A percentile compares a stretch with the other conserved stretches of the same genome.
phyloP scores from a whole-genome alignment of 2,329 filamentous ascomycete species.

The Claviceps capensis region DNA sequence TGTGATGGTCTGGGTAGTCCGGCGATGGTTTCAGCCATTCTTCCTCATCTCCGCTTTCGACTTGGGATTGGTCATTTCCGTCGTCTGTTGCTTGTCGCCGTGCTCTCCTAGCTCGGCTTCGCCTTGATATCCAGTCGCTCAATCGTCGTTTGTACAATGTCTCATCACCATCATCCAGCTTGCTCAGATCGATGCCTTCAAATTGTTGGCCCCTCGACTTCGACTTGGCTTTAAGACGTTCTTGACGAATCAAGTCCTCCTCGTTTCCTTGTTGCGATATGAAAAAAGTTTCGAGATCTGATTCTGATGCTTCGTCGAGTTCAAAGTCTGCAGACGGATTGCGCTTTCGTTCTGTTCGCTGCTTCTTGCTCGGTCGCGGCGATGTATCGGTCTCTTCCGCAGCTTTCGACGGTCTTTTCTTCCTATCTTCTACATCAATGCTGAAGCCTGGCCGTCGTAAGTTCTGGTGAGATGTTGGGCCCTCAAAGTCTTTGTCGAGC shows the following conservation, averaged over 20 bases:
- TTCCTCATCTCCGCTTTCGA: conserved; percentile 30
- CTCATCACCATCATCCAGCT: conserved; percentile 83
- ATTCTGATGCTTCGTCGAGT: conserved; percentile 18
- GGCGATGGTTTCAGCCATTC: conserved; percentile 85
- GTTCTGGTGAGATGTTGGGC: conserved; percentile 54
- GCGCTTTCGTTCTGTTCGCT: conserved; percentile 22
- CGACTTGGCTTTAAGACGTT: conserved; percentile 28
- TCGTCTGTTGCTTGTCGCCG: conserved; percentile 22
- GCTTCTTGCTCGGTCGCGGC: conserved; percentile 44
- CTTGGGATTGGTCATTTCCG: conserved; percentile 16
- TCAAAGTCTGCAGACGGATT: conserved; percentile 35
- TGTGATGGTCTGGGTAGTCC: conserved; percentile 58
- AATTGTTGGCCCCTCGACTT: conserved; percentile 22
- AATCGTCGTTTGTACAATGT: conserved; percentile 63
- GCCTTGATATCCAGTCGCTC: conserved; percentile 54
- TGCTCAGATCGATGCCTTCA: conserved; percentile 34
- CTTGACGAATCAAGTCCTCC: conserved; percentile 23
- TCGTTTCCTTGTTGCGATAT: conserved; percentile 26
- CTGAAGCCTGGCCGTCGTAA: conserved; percentile 61
- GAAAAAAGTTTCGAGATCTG: conserved; percentile 21
- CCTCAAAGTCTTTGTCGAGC: conserved; percentile 28
- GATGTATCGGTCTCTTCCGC: conserved; percentile 38
- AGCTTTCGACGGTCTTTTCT: not conserved
- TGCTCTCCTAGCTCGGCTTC: conserved; percentile 27
- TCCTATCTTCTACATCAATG: conserved; percentile 14